Base-by-base conservation (phyloP, 345 rosid species). In the Salix exigua region DNA sequence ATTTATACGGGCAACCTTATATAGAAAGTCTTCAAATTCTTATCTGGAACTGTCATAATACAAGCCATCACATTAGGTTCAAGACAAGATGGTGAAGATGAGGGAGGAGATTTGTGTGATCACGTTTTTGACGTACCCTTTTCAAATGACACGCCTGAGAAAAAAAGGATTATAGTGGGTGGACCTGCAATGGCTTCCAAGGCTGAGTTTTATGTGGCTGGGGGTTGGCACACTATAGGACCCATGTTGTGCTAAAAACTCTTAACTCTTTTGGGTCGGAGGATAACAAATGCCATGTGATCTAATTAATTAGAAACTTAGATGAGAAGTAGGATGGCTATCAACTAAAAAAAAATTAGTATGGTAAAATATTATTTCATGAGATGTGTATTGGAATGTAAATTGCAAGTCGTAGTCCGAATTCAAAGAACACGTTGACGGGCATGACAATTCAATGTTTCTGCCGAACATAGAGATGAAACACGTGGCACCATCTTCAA, bases 101-200 rank as follows among this genome's bases (percentile, higher is more conserved):
- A 61, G 65, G 65, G 13, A 25, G 28, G 8, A 12, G 2, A 64
- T 16, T 26, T 25, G 44, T 25, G 70, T 1, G 13, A 33, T 64
- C 46, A 64, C 55, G 40, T 42, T 31, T 13, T 64, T 30, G 14
- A 28, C 14, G 35, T 12, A 30, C 67, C 38, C 38, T 64, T 64
- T 31, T 25, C 31, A 64, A 19, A 64, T 64, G 68, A 31, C 1
- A 16, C 1, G 40, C 31, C 40, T 31, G 68, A 64, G 37, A 14
- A 64, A 30, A 17, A 64, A 30, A 0, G 35, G n/a, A 33, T 18
- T 19, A 16, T 30, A 38, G 40, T 30, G 68, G 68, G 68, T 16
- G 60, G 62, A 64, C 70, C 14, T 38, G 73, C 67, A 25, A 42
- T 68, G 68, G 35, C 73, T 68, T 75, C 13, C 42, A 75, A 55